Percentiles rank a stretch among this genome's conserved stretches.
These are phyloP conservation scores for Vanrija sp. DNA, from an alignment of 1,284 basidiomycete species.

Conservation along the genomic window DNA sequence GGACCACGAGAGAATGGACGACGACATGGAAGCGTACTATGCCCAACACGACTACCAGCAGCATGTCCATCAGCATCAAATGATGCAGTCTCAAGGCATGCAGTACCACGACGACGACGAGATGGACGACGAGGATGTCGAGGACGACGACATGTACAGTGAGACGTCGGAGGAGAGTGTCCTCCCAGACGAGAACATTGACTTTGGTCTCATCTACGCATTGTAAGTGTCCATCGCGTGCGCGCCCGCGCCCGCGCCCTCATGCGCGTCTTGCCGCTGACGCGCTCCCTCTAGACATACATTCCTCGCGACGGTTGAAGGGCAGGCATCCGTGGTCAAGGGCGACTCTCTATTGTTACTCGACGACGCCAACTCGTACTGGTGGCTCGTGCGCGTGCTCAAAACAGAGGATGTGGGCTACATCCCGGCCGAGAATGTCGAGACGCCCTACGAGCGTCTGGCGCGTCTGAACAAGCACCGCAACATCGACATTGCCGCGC, in stretches of 20 bases:
- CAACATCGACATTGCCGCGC: constrained; percentile 76
- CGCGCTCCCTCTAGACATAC: constrained; percentile 57
- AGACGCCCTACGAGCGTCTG: constrained; percentile 93
- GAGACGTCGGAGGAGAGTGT: constrained; percentile 49
- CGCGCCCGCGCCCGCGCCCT: not conserved
- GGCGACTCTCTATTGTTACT: constrained; percentile 89
- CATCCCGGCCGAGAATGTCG: constrained; percentile 98
- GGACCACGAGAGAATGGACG: constrained; percentile 10
- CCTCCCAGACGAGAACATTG: constrained; percentile 53
- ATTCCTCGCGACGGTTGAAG: constrained; percentile 91
- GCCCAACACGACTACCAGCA: constrained; percentile 16
- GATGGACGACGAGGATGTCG: constrained; percentile 33
- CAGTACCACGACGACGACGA: constrained; percentile 15
- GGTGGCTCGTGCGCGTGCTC: constrained; percentile 94
- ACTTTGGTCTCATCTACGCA: constrained; percentile 54
- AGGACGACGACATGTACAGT: constrained; percentile 36
- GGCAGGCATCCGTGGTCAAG: constrained; percentile 93
- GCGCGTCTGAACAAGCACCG: constrained; percentile 95
- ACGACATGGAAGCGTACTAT: constrained; percentile 18
- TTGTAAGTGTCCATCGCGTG: constrained; percentile 35
- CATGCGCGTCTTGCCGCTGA: not conserved
- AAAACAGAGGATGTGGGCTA: constrained; percentile 99
- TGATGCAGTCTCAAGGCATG: constrained; percentile 42
- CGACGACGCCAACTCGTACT: constrained; percentile 95
- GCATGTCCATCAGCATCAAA: constrained; percentile 41